Percentiles rank a stretch among this genome's conserved stretches.
phyloP scores from a whole-genome alignment of 495 filamentous ascomycete species.

The Xylaria telfairii region DNA sequence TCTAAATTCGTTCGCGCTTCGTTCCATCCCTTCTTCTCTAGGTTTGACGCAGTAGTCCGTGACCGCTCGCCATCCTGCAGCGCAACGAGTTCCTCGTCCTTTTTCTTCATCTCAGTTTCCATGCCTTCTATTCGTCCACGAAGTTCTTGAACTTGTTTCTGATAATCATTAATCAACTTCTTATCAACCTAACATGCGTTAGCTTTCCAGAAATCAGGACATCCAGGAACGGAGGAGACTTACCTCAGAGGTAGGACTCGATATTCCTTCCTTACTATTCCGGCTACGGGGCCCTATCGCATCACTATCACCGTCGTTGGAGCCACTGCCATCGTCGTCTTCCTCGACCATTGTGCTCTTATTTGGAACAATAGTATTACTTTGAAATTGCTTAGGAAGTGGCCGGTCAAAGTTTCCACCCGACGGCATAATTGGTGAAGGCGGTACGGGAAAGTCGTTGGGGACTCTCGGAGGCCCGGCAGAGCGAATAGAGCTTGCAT shows the following conservation, averaged over 20 bases:
- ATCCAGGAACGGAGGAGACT: conserved; percentile 3
- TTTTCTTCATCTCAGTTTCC: conserved; percentile 63
- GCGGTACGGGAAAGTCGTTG: conserved; percentile 53
- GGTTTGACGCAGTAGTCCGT: conserved; percentile 53
- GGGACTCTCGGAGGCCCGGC: conserved; percentile 42
- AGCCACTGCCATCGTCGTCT: conserved; percentile 69
- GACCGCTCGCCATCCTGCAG: conserved; percentile 51
- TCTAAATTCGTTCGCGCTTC: conserved; percentile 77
- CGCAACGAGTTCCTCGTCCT: conserved; percentile 54
- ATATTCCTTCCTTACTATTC: conserved; percentile 60
- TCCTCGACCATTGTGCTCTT: conserved; percentile 99
- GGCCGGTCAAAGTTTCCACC: conserved; percentile 60
- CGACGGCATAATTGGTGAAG: conserved; percentile 47
- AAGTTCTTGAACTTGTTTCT: conserved; percentile 75
- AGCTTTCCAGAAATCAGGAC: conserved; percentile 13
- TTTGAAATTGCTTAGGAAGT: conserved; percentile 88
- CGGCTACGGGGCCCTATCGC: conserved; percentile 59
- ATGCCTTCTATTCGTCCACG: conserved; percentile 75
- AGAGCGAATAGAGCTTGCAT: conserved; percentile 58
- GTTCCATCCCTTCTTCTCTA: conserved; percentile 72
- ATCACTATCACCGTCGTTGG: conserved; percentile 63
- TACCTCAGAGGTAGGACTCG: conserved; percentile 56
- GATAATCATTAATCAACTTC: conserved; percentile 75
- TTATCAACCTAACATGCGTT: conserved; percentile 61
- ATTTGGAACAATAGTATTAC: conserved; percentile 94